Evolutionary conservation across 306 rosid genomes (phyloP).

Genomic region (Vachellia collinsii): DNA sequence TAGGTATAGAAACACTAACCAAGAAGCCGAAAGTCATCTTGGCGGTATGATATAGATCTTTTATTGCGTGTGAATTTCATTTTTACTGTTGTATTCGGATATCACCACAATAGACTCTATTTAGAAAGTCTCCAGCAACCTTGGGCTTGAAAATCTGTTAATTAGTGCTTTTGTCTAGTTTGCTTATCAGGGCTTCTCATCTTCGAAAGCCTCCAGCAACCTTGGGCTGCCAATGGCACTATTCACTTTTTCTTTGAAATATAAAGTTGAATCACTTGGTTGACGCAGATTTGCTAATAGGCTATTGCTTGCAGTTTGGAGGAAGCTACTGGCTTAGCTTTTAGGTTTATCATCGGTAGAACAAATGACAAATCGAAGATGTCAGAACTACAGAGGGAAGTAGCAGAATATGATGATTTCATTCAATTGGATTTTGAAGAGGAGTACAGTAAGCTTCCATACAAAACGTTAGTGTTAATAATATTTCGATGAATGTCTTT

Average conservation of each 20-base stretch:
- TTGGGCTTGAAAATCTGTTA: conserved; percentile 3
- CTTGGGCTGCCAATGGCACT: conserved; percentile 4
- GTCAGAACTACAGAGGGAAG: conserved; percentile 73
- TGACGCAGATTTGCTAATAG: not conserved
- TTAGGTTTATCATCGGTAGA: conserved; percentile 87
- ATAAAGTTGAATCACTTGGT: not conserved
- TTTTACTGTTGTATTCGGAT: not conserved
- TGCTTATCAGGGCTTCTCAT: not conserved
- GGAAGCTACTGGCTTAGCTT: conserved; percentile 93
- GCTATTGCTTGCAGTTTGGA: conserved; percentile 74
- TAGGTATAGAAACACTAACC: too few relatives aligned
- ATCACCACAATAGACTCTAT: not conserved
- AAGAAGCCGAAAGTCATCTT: too few relatives aligned
- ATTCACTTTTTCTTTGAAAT: not conserved
- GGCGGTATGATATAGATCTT: not conserved
- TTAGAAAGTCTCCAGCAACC: not conserved
- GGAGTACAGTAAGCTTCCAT: conserved; percentile 98
- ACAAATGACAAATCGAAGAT: conserved; percentile 69
- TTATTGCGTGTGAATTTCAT: not conserved
- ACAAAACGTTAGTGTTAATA: conserved; percentile 88
- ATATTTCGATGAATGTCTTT: conserved; percentile 24
- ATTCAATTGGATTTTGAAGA: conserved; percentile 88
- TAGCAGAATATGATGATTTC: conserved; percentile 79
- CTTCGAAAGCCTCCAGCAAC: not conserved
- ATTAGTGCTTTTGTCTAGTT: not conserved